phyloP scores from a whole-genome alignment of 441 rosid genomes.

The Gossypium gossypioides region DNA sequence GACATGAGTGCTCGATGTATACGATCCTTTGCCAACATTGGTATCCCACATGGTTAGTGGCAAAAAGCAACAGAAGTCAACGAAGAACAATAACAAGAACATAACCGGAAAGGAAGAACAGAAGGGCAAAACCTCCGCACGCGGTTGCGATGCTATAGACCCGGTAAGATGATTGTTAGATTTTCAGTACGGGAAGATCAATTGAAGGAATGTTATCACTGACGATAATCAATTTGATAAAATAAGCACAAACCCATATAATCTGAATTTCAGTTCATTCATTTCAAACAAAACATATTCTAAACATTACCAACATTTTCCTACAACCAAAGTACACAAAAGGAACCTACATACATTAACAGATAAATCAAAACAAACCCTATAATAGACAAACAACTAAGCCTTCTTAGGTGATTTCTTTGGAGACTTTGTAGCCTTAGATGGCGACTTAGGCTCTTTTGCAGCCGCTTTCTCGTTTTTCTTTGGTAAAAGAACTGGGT shows the following conservation, averaged over 20 bases:
- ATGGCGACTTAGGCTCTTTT: slow-evolving; percentile 46
- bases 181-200: no score
- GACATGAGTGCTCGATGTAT: no score
- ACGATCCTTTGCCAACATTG: no score
- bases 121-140: no score
- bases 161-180: no score
- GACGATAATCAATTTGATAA: neutral
- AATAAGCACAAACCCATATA: neutral
- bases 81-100: no score
- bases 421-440: slow-evolving; percentile 50
- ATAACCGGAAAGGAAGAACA: no score
- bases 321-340: neutral
- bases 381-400: slow-evolving; percentile 2
- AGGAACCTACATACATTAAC: neutral
- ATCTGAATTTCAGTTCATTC: slow-evolving; percentile 2
- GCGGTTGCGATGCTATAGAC: no score
- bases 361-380: neutral
- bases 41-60: no score
- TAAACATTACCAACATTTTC: neutral
- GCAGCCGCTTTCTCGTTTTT: slow-evolving; percentile 29
- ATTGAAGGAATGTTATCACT: no score
- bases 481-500: slow-evolving; percentile 48
- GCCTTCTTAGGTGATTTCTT: slow-evolving; percentile 53
- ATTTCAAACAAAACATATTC: slow-evolving; percentile 1
- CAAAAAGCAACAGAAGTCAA: no score